Conservation (phyloP, 768 basidiomycete species). For the Russula olivacea region DNA sequence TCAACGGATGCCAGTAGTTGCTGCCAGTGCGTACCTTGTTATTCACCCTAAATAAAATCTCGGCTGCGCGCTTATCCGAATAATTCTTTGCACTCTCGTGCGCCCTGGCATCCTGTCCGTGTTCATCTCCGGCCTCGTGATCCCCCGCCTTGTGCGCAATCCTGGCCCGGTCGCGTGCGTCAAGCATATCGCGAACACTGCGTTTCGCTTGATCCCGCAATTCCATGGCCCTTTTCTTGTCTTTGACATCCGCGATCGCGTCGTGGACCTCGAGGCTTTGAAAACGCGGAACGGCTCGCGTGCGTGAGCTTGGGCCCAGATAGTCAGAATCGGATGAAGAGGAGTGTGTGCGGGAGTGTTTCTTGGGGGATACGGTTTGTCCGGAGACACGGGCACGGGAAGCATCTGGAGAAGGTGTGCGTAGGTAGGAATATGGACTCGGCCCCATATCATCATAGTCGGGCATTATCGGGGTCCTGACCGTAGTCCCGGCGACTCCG, state of each 20-base stretch:
- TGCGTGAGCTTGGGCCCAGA: background rate
- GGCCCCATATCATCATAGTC: no score
- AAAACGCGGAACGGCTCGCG: background rate
- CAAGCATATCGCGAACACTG: background rate
- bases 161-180: background rate
- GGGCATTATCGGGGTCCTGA: no score
- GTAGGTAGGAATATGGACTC: background rate
- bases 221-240: background rate
- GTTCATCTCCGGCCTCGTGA: background rate
- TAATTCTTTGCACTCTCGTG: background rate
- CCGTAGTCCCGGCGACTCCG: no score
- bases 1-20: background rate
- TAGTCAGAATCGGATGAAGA: background rate
- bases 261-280: background rate
- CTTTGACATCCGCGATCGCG: background rate
- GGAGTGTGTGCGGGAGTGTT: background rate
- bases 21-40: conserved; percentile 17
- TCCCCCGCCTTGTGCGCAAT: background rate
- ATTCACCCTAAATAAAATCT: conserved; percentile 5
- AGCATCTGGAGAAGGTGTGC: background rate
- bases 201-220: conserved; percentile 3
- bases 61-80: conserved; percentile 1
- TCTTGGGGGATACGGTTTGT: background rate
- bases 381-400: background rate
- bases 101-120: background rate